These are phyloP conservation scores for Wickerhamiella sorbophila DNA, from an alignment of 805 yeast species.

Conservation along the genomic window DNA sequence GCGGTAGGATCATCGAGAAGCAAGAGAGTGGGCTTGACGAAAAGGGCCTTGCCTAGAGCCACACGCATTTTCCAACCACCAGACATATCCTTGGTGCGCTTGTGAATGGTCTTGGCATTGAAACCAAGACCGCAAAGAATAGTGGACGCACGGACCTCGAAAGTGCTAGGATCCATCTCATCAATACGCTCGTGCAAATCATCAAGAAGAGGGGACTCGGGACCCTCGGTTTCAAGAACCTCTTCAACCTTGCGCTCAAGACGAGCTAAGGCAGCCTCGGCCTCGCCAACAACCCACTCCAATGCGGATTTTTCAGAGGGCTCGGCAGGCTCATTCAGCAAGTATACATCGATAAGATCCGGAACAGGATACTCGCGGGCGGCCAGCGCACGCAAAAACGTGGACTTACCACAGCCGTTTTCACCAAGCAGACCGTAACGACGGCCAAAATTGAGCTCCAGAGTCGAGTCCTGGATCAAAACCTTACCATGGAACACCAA, in stretches of 20 bases:
- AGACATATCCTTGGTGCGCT: slow-evolving; percentile 96
- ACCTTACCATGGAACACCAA: slow-evolving; percentile 96
- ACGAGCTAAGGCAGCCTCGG: slow-evolving; percentile 81
- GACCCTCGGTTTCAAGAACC: slow-evolving; percentile 79
- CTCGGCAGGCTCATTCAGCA: slow-evolving; percentile 95
- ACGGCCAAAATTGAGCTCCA: slow-evolving; percentile 94
- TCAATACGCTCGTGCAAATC: slow-evolving; percentile 91
- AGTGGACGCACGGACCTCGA: slow-evolving; percentile 91
- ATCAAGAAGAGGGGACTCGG: slow-evolving; percentile 76
- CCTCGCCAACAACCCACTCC: slow-evolving; percentile 94
- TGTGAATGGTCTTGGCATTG: slow-evolving; percentile 69
- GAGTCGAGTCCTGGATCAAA: slow-evolving; percentile 74
- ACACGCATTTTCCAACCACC: slow-evolving; percentile 99
- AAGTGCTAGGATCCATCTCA: slow-evolving; percentile 88
- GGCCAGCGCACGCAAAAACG: slow-evolving; percentile 83
- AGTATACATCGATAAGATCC: slow-evolving; percentile 75
- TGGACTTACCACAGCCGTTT: slow-evolving; percentile 98
- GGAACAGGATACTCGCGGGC: slow-evolving; percentile 96
- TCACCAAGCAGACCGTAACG: slow-evolving; percentile 96
- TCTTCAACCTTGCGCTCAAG: slow-evolving; percentile 86
- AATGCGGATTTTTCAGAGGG: slow-evolving; percentile 84
- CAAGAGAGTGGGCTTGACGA: slow-evolving; percentile 92
- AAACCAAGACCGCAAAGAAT: slow-evolving; percentile 96
- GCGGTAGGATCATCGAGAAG: slow-evolving; percentile 98
- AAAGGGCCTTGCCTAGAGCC: slow-evolving; percentile 92